Evolutionary conservation across 1,139 yeast genomes (phyloP), one percentile per base, ranked within the genome.

Genomic region (Kodamaea anthophila): DNA sequence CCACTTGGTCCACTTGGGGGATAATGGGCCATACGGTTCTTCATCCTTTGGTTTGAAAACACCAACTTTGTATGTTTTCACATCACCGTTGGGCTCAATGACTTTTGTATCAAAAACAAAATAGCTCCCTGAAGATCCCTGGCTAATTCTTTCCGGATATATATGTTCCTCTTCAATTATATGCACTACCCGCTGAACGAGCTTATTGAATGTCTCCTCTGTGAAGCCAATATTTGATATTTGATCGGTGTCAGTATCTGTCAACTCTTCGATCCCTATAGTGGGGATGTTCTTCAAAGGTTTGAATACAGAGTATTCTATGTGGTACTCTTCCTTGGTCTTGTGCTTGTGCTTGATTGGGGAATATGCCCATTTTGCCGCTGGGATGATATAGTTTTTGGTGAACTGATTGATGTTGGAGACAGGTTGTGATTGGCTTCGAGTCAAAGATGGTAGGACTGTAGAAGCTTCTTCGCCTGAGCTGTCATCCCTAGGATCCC

Each of bases 1-100:
- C 88, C 88, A 81, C 53, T 81, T 81, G 2, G 84, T 73, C 87
- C 88, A 78, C 49, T 81, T 81, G 0, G 88, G 88, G 5, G 83
- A 76, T 31, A 81, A 47, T 0, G 87, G 85, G 0, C 88, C 91
- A 46, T 81, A 81, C 0, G 88, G 91, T 42, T 81, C 88, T 51
- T 81, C 91, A 51, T 80, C 86, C 46, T 79, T 79, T 5, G 91
- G 91, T 47, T 81, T 81, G 60, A 81, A 81, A 3, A 81, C 77
- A 0, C 80, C 88, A 5, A 67, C 68, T 25, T 41, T 51, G 22
- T 40, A 36, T 7, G 42, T 37, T 6, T 32, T 15, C 8, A 26
- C 31, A 6, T 22, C 37, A 13, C 31, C 26, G 8, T 31, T 15
- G n/a, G 15, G 11, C 16, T 10, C 20, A n/a, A 23, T 28, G 6